phyloP scores from a whole-genome alignment of 805 yeast genomes.

The Sungouiella blattae region DNA sequence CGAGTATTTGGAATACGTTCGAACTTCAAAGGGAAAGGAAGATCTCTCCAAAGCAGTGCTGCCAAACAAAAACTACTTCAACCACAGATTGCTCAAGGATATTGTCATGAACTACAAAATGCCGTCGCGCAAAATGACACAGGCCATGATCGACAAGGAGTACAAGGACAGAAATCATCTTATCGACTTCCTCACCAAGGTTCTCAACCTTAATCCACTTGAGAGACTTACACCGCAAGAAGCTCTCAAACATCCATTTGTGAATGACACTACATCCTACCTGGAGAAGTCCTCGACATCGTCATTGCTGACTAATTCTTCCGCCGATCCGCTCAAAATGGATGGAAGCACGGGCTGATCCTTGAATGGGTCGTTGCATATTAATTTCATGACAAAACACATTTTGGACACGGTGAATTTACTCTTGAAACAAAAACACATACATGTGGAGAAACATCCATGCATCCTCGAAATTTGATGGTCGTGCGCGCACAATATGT shows the following conservation, averaged over 20 bases:
- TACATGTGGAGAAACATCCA: too few species aligned
- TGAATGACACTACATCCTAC: constrained; percentile 43
- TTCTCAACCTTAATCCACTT: constrained; percentile 81
- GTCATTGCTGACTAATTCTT: too few species aligned
- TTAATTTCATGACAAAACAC: too few species aligned
- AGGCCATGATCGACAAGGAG: constrained; percentile 61
- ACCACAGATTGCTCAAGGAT: constrained; percentile 59
- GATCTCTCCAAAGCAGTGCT: constrained; percentile 49
- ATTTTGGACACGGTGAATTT: too few species aligned
- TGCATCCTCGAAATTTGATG: too few species aligned
- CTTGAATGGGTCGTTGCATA: too few species aligned
- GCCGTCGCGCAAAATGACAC: constrained; percentile 56
- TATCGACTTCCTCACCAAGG: constrained; percentile 73
- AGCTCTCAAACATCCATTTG: constrained; percentile 87
- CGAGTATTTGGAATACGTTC: constrained; percentile 31
- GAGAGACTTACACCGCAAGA: constrained; percentile 98
- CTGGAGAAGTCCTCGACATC: too few species aligned
- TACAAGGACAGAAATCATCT: constrained; percentile 66
- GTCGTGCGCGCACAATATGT: too few species aligned
- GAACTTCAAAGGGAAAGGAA: constrained; percentile 24
- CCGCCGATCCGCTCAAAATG: too few species aligned
- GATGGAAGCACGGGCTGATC: too few species aligned
- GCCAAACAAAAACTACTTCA: constrained; percentile 83
- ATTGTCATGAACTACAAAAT: constrained; percentile 73
- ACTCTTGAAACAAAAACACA: too few species aligned